These are phyloP conservation scores for Mycena pura DNA, from an alignment of 768 basidiomycete genomes.

Conservation along the genomic window DNA sequence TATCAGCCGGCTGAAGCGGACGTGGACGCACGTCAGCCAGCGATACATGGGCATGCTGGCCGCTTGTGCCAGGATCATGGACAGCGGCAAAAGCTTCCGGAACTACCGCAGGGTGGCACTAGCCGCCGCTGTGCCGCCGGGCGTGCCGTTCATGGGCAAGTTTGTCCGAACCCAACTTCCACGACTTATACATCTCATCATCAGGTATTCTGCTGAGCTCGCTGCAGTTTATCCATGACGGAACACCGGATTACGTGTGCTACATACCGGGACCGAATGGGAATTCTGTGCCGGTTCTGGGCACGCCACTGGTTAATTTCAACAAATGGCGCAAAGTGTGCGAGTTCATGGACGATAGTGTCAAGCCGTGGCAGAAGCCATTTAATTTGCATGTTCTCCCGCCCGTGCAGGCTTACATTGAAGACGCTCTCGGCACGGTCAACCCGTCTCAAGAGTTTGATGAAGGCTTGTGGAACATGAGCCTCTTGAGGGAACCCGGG, in stretches of 20 bases:
- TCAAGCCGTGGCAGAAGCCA: slow-evolving; percentile 92
- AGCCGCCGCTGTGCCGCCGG: slow-evolving; percentile 83
- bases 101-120: slow-evolving; percentile 88
- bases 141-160: slow-evolving; percentile 94
- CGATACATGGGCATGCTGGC: slow-evolving; percentile 74
- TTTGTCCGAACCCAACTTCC: slow-evolving; percentile 1
- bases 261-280: slow-evolving; percentile 46
- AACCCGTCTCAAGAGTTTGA: slow-evolving; percentile 71
- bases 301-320: slow-evolving; percentile 77
- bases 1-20: slow-evolving; percentile 88
- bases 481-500: slow-evolving; percentile 89
- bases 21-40: slow-evolving; percentile 86
- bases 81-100: slow-evolving; percentile 91
- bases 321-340: slow-evolving; percentile 92
- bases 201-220: slow-evolving; percentile 82
- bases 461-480: slow-evolving; percentile 83
- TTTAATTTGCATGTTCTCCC: slow-evolving; percentile 82
- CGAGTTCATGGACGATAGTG: slow-evolving; percentile 93
- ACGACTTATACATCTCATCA: slow-evolving; percentile 54
- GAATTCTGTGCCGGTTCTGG: not conserved
- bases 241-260: slow-evolving; percentile 86
- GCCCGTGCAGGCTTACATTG: slow-evolving; percentile 72
- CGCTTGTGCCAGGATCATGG: slow-evolving; percentile 85
- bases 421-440: slow-evolving; percentile 71
- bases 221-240: slow-evolving; percentile 95